Conservation (phyloP, 345 rosid genomes). For the Pistacia integerrima region DNA sequence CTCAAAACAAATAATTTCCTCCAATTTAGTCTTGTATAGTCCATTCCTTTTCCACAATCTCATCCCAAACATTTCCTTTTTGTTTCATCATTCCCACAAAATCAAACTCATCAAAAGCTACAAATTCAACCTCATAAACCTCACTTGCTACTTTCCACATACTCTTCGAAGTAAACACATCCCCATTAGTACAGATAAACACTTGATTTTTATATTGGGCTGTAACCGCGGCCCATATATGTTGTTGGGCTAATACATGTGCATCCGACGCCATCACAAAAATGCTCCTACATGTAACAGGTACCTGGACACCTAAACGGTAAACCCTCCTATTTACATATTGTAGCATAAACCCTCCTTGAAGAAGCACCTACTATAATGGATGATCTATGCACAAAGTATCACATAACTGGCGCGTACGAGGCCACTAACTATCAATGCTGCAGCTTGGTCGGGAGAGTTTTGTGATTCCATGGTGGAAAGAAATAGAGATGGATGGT, state of each 20-base stretch:
- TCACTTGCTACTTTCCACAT: constrained; percentile 25
- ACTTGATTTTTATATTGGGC: constrained; percentile 29
- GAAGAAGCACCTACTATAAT: constrained; percentile 36
- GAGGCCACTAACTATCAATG: constrained; percentile 26
- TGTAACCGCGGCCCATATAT: constrained; percentile 30
- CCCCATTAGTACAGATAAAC: constrained; percentile 40
- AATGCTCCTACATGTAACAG: constrained; percentile 41
- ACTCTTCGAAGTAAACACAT: constrained; percentile 36
- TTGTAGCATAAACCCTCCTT: constrained; percentile 29
- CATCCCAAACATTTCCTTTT: too few relatives aligned
- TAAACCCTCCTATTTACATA: constrained; percentile 29
- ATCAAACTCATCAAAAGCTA: too few relatives aligned
- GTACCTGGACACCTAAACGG: constrained; percentile 34
- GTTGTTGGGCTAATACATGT: constrained; percentile 35
- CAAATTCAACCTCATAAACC: too few relatives aligned
- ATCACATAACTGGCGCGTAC: constrained; percentile 9
- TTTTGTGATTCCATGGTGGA: too few relatives aligned
- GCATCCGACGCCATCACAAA: constrained; percentile 35
- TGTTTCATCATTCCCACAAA: too few relatives aligned
- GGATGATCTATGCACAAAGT: constrained; percentile 35
- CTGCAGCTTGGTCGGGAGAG: too few relatives aligned
- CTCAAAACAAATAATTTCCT: too few relatives aligned
- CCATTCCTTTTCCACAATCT: too few relatives aligned
- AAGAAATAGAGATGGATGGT: too few relatives aligned
- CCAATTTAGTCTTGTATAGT: too few relatives aligned